A percentile compares a stretch with the other conserved stretches of the same genome.
phyloP scores from a whole-genome alignment of 2,329 filamentous ascomycete genomes.

The Ceratocystis colombiana region DNA sequence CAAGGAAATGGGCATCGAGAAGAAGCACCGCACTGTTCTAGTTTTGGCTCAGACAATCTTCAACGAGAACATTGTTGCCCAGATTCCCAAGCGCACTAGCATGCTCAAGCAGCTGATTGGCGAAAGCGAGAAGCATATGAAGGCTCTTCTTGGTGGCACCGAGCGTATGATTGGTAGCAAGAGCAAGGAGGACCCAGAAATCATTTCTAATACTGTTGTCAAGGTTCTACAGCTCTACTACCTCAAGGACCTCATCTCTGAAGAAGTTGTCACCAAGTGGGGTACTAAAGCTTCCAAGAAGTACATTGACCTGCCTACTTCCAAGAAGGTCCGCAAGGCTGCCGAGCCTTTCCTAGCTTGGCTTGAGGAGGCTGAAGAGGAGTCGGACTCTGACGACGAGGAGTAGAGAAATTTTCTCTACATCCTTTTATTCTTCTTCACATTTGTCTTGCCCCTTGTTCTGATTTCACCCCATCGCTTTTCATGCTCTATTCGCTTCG shows the following conservation, averaged over 20 bases:
- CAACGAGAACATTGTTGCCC: constrained; percentile 75
- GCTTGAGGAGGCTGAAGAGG: constrained; percentile 69
- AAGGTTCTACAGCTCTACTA: constrained; percentile 86
- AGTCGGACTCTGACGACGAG: constrained; percentile 49
- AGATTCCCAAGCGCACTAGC: constrained; percentile 71
- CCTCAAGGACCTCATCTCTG: constrained; percentile 75
- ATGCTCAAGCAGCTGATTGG: constrained; percentile 89
- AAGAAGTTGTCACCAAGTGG: constrained; percentile 85
- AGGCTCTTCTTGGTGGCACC: constrained; percentile 86
- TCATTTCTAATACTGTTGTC: constrained; percentile 67
- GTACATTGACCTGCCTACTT: constrained; percentile 80
- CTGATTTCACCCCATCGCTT: background rate
- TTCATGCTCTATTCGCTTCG: background rate
- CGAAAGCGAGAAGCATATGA: constrained; percentile 78
- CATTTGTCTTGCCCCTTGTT: no score
- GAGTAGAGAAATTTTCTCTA: constrained; percentile 16
- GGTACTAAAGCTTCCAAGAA: constrained; percentile 95
- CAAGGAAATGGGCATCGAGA: constrained; percentile 87
- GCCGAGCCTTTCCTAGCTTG: constrained; percentile 89
- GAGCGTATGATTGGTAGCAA: constrained; percentile 73
- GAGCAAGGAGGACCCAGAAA: constrained; percentile 66
- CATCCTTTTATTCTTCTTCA: background rate
- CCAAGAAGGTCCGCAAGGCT: constrained; percentile 91
- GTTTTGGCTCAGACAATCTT: constrained; percentile 93
- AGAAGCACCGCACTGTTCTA: constrained; percentile 84